phyloP scores from a whole-genome alignment of 2,329 filamentous ascomycete species.

The Dactylellina cionopaga region DNA sequence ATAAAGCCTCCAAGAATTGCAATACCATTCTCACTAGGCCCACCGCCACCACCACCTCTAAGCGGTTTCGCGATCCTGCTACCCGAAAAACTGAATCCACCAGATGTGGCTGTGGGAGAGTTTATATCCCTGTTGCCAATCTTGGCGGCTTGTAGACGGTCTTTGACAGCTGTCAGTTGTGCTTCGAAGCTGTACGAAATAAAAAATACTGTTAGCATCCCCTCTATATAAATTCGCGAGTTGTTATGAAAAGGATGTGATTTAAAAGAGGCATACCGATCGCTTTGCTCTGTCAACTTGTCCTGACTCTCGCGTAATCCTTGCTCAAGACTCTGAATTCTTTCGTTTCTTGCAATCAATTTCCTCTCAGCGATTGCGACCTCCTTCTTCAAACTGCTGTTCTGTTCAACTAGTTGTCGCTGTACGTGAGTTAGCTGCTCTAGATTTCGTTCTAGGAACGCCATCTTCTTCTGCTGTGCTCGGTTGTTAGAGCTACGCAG shows the following conservation, averaged over 20 bases:
- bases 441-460: slow-evolving; percentile 96
- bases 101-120: slow-evolving; percentile 64
- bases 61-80: slow-evolving; percentile 77
- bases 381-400: slow-evolving; percentile 96
- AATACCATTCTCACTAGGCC: slow-evolving; percentile 60
- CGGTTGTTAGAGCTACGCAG: slow-evolving; percentile 96
- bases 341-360: slow-evolving; percentile 93
- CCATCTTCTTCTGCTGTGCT: slow-evolving; percentile 99
- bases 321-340: slow-evolving; percentile 91
- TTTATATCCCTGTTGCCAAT: slow-evolving; percentile 84
- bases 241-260: slow-evolving; percentile 2
- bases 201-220: no score
- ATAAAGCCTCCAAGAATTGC: slow-evolving; percentile 41
- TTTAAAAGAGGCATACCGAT: slow-evolving; percentile 75
- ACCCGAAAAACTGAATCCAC: slow-evolving; percentile 75
- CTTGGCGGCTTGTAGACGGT: slow-evolving; percentile 95
- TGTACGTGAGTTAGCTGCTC: slow-evolving; percentile 98
- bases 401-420: slow-evolving; percentile 96
- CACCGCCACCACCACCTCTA: slow-evolving; percentile 70
- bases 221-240: slow-evolving; percentile 32
- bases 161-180: slow-evolving; percentile 96
- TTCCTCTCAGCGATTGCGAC: slow-evolving; percentile 98
- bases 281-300: slow-evolving; percentile 95
- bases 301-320: slow-evolving; percentile 96
- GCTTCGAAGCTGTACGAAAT: slow-evolving; percentile 90